Evolutionary conservation across 805 yeast genomes (phyloP), one percentile per base, ranked within the genome.

Genomic region (Saccharomycopsis selenospora): DNA sequence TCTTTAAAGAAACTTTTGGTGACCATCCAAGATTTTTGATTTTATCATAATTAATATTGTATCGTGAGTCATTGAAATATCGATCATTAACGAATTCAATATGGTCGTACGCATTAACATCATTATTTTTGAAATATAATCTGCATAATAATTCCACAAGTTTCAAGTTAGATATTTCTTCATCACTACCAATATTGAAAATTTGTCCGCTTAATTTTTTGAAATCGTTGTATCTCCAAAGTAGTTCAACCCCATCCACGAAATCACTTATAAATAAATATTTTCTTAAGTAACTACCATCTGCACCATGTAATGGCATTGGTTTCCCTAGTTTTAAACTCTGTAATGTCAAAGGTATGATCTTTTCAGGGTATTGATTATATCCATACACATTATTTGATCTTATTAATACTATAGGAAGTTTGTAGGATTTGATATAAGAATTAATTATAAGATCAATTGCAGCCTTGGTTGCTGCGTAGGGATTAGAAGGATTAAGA

Each of bases 361-460:
- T 64, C 52, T 77, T 77, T 45, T 77, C 82, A 0, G 79, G 79
- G 53, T 67, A 71, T 56, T 77, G 82, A 25, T 67, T 59, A 1
- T 76, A 72, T 1, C 82, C 82, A 56, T 71, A 77, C 1, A 76
- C 70, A 53, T 77, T 77, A 55, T 76, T 76, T 36, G 77, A 67
- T 33, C 82, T 62, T 3, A 75, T 55, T 1, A 69, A 67, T 4
- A 66, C 58, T 3, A 67, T 59, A 0, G 76, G 76, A n/a, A 75
- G 38, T 2, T 62, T 60, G 54, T 60, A 76, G 26, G 76, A 68
- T 48, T 63, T 64, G 33, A 57, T 54, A 52, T 77, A 77, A 0
- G 80, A 69, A 24, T 64, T 56, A 2, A 72, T 66, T 2, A 77
- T 66, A 59, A 77, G 56, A 46, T 77, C 82, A 3, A 72, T 64